Conservation (phyloP, 164 flowering plant species). For the Magnolia sinica region DNA sequence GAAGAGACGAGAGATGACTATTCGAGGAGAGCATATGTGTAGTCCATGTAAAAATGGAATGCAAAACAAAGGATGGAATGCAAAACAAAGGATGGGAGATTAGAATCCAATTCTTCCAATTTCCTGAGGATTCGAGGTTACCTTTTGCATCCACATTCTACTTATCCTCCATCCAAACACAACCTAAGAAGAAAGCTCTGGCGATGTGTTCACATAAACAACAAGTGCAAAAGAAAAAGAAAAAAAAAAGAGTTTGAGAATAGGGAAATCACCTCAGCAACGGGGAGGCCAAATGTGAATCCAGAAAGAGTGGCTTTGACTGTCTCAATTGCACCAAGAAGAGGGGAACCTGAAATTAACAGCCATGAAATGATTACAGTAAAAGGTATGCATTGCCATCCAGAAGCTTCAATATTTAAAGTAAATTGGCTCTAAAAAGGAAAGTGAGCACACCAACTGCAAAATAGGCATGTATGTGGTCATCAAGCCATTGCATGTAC, state of each 20-base stretch:
- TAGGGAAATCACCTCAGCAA: conserved; percentile 61
- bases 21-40: too few relatives aligned
- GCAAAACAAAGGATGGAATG: too few relatives aligned
- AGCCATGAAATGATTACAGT: conserved; percentile 4
- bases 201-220: not conserved
- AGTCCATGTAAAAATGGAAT: too few relatives aligned
- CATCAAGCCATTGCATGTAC: conserved; percentile 83
- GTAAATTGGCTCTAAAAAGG: conserved; percentile 3
- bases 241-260: not conserved
- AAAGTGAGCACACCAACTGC: conserved; percentile 75
- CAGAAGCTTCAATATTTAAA: conserved; percentile 4
- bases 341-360: conserved; percentile 68
- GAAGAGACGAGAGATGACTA: too few relatives aligned
- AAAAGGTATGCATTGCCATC: conserved; percentile 3
- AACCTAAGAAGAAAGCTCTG: not conserved
- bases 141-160: too few relatives aligned
- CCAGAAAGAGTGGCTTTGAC: conserved; percentile 81
- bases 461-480: conserved; percentile 96
- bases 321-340: conserved; percentile 80
- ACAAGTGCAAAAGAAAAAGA: not conserved
- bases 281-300: conserved; percentile 80
- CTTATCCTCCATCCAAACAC: not conserved
- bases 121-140: too few relatives aligned
- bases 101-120: too few relatives aligned
- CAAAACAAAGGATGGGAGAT: too few relatives aligned